These are phyloP conservation scores for Escovopsis sp. DNA, from an alignment of 2,329 filamentous ascomycete species.

Conservation along the genomic window DNA sequence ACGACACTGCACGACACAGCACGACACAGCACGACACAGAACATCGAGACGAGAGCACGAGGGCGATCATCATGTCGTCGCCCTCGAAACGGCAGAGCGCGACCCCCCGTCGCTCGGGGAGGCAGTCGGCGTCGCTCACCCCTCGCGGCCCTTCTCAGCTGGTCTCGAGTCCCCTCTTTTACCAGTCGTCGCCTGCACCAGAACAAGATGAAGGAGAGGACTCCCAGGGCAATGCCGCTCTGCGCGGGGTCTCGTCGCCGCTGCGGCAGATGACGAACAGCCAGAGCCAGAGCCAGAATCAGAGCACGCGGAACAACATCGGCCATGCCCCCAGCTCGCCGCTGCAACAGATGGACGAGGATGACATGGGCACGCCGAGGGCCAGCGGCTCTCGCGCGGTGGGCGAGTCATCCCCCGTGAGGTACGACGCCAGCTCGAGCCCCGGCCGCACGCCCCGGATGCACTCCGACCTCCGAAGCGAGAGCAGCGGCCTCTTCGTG, in stretches of 20 bases:
- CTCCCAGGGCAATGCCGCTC: slow-evolving; percentile 14
- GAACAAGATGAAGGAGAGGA: slow-evolving; percentile 9
- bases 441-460: slow-evolving; percentile 49
- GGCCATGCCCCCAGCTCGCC: slow-evolving; percentile 34
- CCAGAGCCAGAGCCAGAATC: slow-evolving; percentile 39
- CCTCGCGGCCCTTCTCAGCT: slow-evolving; percentile 36
- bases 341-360: slow-evolving; percentile 41
- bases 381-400: slow-evolving; percentile 45
- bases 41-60: slow-evolving; percentile 5
- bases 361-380: slow-evolving; percentile 48
- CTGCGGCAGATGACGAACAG: slow-evolving; percentile 41
- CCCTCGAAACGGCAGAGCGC: slow-evolving; percentile 30
- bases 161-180: slow-evolving; percentile 71
- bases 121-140: slow-evolving; percentile 24
- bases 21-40: slow-evolving; percentile 3
- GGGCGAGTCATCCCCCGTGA: slow-evolving; percentile 88
- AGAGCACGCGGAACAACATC: slow-evolving; percentile 7
- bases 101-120: slow-evolving; percentile 25
- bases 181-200: slow-evolving; percentile 34
- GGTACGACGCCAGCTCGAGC: slow-evolving; percentile 81
- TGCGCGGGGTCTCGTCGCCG: slow-evolving; percentile 33
- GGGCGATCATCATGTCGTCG: slow-evolving; percentile 22
- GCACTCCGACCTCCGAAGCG: slow-evolving; percentile 61
- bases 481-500: slow-evolving; percentile 78
- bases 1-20: slow-evolving; percentile 2